Conservation (phyloP, 2,329 filamentous ascomycete species). For the Epichloe sylvatica region DNA sequence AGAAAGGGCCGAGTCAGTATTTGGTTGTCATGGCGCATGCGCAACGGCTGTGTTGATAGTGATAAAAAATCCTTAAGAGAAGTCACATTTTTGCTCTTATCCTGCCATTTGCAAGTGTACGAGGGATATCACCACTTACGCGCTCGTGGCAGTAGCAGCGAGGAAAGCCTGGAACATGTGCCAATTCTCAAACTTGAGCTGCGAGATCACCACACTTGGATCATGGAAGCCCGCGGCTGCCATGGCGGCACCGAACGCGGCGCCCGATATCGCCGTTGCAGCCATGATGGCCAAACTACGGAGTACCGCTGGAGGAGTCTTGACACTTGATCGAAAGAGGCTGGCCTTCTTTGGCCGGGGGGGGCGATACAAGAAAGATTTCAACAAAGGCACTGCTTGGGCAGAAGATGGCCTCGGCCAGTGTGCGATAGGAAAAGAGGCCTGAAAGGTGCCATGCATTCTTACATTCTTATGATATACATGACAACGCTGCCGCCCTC, state of each 20-base stretch:
- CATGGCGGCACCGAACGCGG: constrained; percentile 47
- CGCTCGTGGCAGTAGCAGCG: constrained; percentile 46
- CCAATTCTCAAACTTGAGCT: constrained; percentile 47
- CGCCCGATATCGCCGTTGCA: constrained; percentile 29
- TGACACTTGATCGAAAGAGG: neutral
- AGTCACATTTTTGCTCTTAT: no score
- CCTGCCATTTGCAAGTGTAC: no score
- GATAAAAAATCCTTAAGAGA: no score
- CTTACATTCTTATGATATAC: neutral
- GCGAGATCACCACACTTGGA: constrained; percentile 44
- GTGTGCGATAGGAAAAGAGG: neutral
- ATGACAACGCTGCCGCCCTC: neutral
- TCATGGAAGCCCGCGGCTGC: constrained; percentile 45
- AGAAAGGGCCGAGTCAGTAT: neutral
- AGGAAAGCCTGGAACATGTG: constrained; percentile 55
- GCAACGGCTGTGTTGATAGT: no score
- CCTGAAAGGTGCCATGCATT: neutral
- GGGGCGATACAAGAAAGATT: no score
- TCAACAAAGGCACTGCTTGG: no score
- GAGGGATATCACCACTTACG: constrained; percentile 28
- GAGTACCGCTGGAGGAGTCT: no score
- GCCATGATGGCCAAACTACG: neutral
- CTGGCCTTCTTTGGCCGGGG: no score
- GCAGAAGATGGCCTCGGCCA: neutral
- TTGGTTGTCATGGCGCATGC: no score